Evolutionary conservation across 805 yeast species (phyloP).

Genomic region (Vanderwaltozyma verrucispora): DNA sequence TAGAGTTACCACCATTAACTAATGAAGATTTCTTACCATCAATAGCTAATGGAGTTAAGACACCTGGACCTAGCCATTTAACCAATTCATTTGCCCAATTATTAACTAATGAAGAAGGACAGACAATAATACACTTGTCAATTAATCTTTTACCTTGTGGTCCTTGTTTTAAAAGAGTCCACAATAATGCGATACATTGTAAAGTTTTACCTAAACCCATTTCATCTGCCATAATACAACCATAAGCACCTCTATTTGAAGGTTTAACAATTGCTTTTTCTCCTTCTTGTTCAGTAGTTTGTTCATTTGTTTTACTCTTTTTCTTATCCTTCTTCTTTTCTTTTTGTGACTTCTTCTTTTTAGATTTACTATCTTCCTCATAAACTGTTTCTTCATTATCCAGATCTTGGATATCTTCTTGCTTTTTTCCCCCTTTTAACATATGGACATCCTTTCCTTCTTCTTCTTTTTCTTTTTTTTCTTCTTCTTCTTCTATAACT

Average conservation of each 20-base stretch:
- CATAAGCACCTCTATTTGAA: constrained; percentile 61
- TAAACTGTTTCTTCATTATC: too few species aligned
- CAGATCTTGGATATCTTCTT: too few species aligned
- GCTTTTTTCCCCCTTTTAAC: too few species aligned
- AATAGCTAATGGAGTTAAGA: constrained; percentile 75
- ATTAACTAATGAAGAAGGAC: constrained; percentile 87
- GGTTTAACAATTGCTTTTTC: constrained; percentile 1
- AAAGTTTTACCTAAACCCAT: constrained; percentile 92
- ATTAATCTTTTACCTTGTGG: constrained; percentile 76
- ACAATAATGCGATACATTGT: constrained; percentile 81
- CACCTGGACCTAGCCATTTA: constrained; percentile 94
- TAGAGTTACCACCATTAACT: constrained; percentile 46
- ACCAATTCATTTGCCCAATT: constrained; percentile 96
- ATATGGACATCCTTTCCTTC: too few species aligned
- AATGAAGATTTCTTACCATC: constrained; percentile 64
- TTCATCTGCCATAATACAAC: constrained; percentile 97
- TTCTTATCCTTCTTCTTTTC: not conserved
- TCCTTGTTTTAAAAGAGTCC: constrained; percentile 85
- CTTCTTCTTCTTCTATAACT: too few species aligned
- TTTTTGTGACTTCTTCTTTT: too few species aligned
- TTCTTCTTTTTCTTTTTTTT: too few species aligned
- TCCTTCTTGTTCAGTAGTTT: not conserved
- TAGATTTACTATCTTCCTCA: too few species aligned
- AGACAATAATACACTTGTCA: constrained; percentile 82
- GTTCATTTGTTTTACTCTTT: not conserved